These are phyloP conservation scores for Leishmania mexicana DNA, from an alignment of 208 protist species.

Conservation along the genomic window DNA sequence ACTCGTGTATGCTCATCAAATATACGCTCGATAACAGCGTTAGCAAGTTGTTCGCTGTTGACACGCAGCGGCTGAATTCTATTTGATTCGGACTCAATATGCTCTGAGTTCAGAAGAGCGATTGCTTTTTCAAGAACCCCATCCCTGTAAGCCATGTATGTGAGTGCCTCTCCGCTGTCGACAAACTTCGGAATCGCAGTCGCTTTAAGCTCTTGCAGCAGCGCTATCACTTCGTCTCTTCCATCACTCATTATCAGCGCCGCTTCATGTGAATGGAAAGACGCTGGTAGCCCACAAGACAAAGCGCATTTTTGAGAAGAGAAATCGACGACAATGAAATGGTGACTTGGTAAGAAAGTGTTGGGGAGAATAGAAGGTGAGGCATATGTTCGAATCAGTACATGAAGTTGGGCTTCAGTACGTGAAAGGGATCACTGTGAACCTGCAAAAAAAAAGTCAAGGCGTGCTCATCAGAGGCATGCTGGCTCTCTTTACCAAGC, in stretches of 20 bases:
- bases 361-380: background rate
- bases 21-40: slow-evolving; percentile 19
- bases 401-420: background rate
- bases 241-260: background rate
- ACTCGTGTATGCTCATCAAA: slow-evolving; percentile 20
- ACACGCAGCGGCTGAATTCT: slow-evolving; percentile 6
- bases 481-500: background rate
- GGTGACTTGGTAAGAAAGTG: background rate
- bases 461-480: background rate
- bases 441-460: background rate
- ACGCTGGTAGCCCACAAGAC: background rate
- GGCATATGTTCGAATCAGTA: background rate
- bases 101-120: background rate
- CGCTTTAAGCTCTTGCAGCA: slow-evolving; percentile 8
- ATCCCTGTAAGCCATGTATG: slow-evolving; percentile 23
- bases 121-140: slow-evolving; percentile 21
- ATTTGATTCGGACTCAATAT: background rate
- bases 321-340: background rate
- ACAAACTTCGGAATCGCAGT: slow-evolving; percentile 18
- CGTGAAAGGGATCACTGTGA: background rate
- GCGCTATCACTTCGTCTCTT: slow-evolving; percentile 1
- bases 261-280: background rate
- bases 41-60: slow-evolving; percentile 24
- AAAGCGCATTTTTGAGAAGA: background rate
- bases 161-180: slow-evolving; percentile 30